These are phyloP conservation scores for Aegilops speltoides DNA, from an alignment of 176 grass and related monocot genomes.

Conservation along the genomic window DNA sequence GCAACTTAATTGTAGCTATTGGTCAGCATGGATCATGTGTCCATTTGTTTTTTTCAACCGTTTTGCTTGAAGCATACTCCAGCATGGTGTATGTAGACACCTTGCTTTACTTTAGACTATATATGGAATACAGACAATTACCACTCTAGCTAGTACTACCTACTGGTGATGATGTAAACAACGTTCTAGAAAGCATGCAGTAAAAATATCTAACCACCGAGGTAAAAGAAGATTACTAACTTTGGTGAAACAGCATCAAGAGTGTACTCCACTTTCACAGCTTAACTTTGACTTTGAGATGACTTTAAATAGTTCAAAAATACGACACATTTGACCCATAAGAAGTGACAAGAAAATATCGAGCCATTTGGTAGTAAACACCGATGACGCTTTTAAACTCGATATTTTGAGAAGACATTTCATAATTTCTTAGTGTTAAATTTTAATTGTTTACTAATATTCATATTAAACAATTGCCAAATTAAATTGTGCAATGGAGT, in stretches of 20 bases:
- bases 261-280: not conserved
- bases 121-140: not conserved
- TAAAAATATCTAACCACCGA: not conserved
- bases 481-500: not conserved
- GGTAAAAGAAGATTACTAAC: not conserved
- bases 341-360: not conserved
- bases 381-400: not conserved
- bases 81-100: not conserved
- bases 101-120: not conserved
- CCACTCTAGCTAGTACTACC: not conserved
- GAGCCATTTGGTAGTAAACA: not conserved
- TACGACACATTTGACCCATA: not conserved
- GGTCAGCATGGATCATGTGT: slow-evolving; percentile 33
- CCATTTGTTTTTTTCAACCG: not conserved
- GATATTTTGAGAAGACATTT: not conserved
- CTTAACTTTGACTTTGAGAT: not conserved
- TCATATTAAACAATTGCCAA: not conserved
- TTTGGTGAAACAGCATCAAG: not conserved
- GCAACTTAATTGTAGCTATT: not conserved
- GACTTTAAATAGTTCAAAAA: not conserved
- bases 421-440: not conserved
- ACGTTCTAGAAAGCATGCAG: not conserved
- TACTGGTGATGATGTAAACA: not conserved
- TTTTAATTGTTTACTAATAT: not conserved
- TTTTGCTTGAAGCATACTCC: not conserved